Percentiles rank a stretch among this genome's conserved stretches.
Evolutionary conservation across 2,329 filamentous ascomycete genomes (phyloP).

Genomic region (Dactylellina drechsleri): DNA sequence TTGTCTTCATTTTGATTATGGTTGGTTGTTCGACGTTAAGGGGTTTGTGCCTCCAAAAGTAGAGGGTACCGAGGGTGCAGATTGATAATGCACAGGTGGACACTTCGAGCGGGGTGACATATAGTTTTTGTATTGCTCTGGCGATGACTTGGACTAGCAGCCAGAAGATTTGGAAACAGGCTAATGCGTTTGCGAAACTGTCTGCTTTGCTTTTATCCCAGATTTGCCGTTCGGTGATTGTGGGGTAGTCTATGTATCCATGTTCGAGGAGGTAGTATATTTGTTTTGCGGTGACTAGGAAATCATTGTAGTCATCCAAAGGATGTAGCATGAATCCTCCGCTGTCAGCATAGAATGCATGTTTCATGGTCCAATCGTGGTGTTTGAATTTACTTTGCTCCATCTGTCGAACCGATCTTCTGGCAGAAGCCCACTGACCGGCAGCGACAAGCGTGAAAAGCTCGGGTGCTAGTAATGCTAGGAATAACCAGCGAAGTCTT

Average conservation of each 20-base stretch:
- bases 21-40: conserved; percentile 52
- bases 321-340: conserved; percentile 62
- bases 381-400: conserved; percentile 11
- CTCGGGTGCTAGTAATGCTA: conserved; percentile 62
- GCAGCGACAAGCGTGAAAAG: conserved; percentile 61
- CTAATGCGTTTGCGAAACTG: conserved; percentile 56
- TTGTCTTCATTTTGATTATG: conserved; percentile 22
- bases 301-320: conserved; percentile 56
- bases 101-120: conserved; percentile 56
- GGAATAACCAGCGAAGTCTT: conserved; percentile 60
- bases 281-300: no score
- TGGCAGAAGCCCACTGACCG: conserved; percentile 61
- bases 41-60: conserved; percentile 57
- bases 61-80: conserved; percentile 45
- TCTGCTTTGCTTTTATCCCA: conserved; percentile 60
- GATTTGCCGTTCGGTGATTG: conserved; percentile 57
- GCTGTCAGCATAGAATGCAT: conserved; percentile 64
- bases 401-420: conserved; percentile 59
- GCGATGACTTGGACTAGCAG: conserved; percentile 54
- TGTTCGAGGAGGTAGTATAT: conserved; percentile 25
- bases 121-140: conserved; percentile 45
- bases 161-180: conserved; percentile 40
- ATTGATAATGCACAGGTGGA: conserved; percentile 57
- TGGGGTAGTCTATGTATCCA: conserved; percentile 59
- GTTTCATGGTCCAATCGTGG: conserved; percentile 61